Evolutionary conservation across 2,329 filamentous ascomycete species (phyloP).

Genomic region (Fusarium euwallaceae): DNA sequence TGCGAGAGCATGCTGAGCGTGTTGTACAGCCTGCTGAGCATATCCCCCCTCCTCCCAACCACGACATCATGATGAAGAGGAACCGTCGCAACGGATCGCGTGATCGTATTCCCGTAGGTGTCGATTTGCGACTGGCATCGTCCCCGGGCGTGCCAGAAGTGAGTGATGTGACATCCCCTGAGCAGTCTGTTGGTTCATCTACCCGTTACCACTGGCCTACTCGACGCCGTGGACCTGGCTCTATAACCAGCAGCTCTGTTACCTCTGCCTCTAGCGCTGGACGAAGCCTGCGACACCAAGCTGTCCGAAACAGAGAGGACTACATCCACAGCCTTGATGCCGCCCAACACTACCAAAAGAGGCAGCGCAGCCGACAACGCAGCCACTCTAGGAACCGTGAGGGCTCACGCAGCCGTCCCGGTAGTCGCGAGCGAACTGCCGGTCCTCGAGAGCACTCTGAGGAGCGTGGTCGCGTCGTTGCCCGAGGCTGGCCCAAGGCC

Average conservation of each 20-base stretch:
- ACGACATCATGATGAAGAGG: slow-evolving; percentile 73
- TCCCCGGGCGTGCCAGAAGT: slow-evolving; percentile 64
- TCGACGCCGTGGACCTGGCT: slow-evolving; percentile 66
- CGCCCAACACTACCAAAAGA: slow-evolving; percentile 73
- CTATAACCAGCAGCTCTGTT: slow-evolving; percentile 69
- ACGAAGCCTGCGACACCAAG: slow-evolving; percentile 63
- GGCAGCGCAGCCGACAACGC: slow-evolving; percentile 67
- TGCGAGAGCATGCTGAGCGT: slow-evolving; percentile 61
- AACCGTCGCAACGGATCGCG: slow-evolving; percentile 77
- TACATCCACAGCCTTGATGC: slow-evolving; percentile 90
- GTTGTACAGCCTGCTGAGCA: slow-evolving; percentile 49
- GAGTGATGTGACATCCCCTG: slow-evolving; percentile 68
- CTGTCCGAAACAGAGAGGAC: slow-evolving; percentile 77
- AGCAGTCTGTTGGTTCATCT: slow-evolving; percentile 67
- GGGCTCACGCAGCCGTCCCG: slow-evolving; percentile 60
- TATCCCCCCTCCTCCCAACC: slow-evolving; percentile 66
- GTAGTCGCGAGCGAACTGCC: slow-evolving; percentile 63
- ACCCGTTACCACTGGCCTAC: slow-evolving; percentile 68
- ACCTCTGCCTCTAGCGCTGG: slow-evolving; percentile 68
- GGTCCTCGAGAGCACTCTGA: slow-evolving; percentile 74
- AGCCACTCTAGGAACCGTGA: slow-evolving; percentile 62
- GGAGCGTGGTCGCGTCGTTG: slow-evolving; percentile 75
- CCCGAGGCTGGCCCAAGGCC: slow-evolving; percentile 76
- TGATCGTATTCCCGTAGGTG: slow-evolving; percentile 81
- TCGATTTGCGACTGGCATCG: slow-evolving; percentile 74